These are phyloP conservation scores for Mycena alexandri DNA, from an alignment of 768 basidiomycete genomes.

Conservation along the genomic window DNA sequence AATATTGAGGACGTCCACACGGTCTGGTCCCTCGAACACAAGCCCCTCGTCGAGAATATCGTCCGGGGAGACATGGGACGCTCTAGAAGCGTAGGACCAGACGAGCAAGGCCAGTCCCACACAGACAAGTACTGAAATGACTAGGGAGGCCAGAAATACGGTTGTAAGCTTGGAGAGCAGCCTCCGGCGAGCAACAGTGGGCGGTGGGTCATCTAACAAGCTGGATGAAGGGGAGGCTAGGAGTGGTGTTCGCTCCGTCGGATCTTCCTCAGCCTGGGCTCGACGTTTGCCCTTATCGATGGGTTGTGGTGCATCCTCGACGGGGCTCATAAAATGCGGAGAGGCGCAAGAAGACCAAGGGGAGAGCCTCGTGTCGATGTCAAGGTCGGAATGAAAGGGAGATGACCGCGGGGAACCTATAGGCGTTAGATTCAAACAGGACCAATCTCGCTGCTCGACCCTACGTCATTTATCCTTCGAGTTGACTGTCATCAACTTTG, in stretches of 20 bases:
- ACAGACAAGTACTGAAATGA: slow-evolving; percentile 60
- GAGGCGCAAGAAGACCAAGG: background rate
- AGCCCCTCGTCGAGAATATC: slow-evolving; percentile 69
- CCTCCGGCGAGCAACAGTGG: slow-evolving; percentile 45
- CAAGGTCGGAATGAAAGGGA: background rate
- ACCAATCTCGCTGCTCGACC: background rate
- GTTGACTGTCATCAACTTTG: no score
- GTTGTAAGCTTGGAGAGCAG: slow-evolving; percentile 54
- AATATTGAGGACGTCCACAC: slow-evolving; percentile 71
- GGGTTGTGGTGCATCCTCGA: slow-evolving; percentile 33
- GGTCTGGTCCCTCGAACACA: slow-evolving; percentile 70
- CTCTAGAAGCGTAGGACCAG: slow-evolving; percentile 74
- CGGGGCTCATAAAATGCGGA: slow-evolving; percentile 20
- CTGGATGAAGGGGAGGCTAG: slow-evolving; percentile 56
- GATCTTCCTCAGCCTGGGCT: slow-evolving; percentile 48
- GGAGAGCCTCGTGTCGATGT: slow-evolving; percentile 18
- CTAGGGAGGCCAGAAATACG: slow-evolving; percentile 72
- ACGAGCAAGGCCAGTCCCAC: slow-evolving; percentile 64
- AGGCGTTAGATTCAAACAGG: background rate
- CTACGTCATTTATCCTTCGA: no score
- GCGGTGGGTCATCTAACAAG: slow-evolving; percentile 37
- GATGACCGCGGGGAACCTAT: background rate
- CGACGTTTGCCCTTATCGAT: slow-evolving; percentile 69
- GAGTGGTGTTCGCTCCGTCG: slow-evolving; percentile 69
- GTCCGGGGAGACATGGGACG: slow-evolving; percentile 66